Conservation (phyloP, 768 basidiomycete species). For the Phanerochaete sordida region DNA sequence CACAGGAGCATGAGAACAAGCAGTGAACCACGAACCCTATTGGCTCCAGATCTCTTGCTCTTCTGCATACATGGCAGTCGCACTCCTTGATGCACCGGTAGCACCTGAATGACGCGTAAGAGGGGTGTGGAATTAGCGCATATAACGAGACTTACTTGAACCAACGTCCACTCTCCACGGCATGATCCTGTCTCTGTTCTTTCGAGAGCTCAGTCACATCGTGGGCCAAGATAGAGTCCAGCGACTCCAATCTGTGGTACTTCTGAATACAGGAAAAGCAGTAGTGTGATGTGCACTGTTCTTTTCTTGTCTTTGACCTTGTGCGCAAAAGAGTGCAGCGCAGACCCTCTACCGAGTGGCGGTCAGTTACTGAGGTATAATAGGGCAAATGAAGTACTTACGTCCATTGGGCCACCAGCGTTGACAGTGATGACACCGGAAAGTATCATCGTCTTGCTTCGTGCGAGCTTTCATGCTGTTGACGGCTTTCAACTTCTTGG, state of each 20-base stretch:
- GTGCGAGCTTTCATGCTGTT: constrained; percentile 7
- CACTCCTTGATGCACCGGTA: constrained; percentile 65
- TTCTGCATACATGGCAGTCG: constrained; percentile 65
- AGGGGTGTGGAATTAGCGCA: constrained; percentile 9
- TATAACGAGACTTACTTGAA: constrained; percentile 44
- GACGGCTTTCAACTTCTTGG: constrained; percentile 30
- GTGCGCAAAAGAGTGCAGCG: constrained; percentile 34
- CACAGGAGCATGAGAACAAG: no score
- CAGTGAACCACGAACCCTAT: constrained; percentile 45
- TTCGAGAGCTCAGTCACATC: constrained; percentile 2
- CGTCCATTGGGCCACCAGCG: constrained; percentile 54
- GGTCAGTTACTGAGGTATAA: background rate
- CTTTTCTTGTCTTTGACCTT: constrained; percentile 24
- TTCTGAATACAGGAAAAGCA: constrained; percentile 67
- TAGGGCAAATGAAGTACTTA: constrained; percentile 25
- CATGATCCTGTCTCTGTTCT: constrained; percentile 26
- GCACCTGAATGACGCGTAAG: constrained; percentile 43
- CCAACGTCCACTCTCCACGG: constrained; percentile 32
- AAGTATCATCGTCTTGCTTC: constrained; percentile 18
- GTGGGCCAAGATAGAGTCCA: constrained; percentile 35
- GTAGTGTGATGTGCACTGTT: constrained; percentile 54
- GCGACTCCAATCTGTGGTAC: constrained; percentile 44
- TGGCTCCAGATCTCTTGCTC: constrained; percentile 55
- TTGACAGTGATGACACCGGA: constrained; percentile 73
- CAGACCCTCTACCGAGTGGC: constrained; percentile 25